Base-by-base conservation (phyloP, 169 alveolate species). In the Cryptosporidium meleagridis region DNA sequence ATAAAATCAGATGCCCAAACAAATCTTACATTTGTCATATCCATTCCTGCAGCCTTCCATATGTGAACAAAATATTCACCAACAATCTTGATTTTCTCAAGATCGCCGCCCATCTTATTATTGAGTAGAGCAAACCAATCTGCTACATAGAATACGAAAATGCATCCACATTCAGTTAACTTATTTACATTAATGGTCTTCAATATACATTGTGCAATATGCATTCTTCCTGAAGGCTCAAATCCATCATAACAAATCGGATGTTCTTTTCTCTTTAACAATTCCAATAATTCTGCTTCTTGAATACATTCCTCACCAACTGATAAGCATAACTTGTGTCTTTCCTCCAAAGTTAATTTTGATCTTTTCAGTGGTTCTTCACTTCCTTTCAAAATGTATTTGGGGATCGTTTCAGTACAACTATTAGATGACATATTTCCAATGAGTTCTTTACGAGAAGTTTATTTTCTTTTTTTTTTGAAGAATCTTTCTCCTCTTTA, bases 1-100 rank as follows among this genome's bases (percentile, higher is more conserved):
- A 99, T 98, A 87, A 97, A 99, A 41, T 99, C 99, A 44, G 99
- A 96, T 12, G 99, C 98, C 99, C 99, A 98, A 23, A 99, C 92
- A 93, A 99, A 99, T 85, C 97, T 96, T 21, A 98, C 99, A 68
- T 97, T 96, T 45, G 91, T 92, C 96, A 97, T 96, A 87, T 98
- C 97, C 99, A 99, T 98, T 45, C 99, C 99, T 37, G 99, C 99
- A 23, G 99, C 99, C 93, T 96, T 97, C 99, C 99, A 99, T 9
- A 98, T 98, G 85, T 99, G 99, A 16, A 98, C 95, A 87, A 99
- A 97, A 92, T 99, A 99, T 91, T 97, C 95, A 7, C 99, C 99
- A 2, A 98, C 99, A 59, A 94, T 95, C 75, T 94, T 93, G 59
- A 97, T 96, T 94, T 98, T 98, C 58, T 96, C 95, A 55, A 98